Evolutionary conservation across 805 yeast genomes (phyloP), one percentile per base, ranked within the genome.

Genomic region (Hanseniaspora occidentalis): DNA sequence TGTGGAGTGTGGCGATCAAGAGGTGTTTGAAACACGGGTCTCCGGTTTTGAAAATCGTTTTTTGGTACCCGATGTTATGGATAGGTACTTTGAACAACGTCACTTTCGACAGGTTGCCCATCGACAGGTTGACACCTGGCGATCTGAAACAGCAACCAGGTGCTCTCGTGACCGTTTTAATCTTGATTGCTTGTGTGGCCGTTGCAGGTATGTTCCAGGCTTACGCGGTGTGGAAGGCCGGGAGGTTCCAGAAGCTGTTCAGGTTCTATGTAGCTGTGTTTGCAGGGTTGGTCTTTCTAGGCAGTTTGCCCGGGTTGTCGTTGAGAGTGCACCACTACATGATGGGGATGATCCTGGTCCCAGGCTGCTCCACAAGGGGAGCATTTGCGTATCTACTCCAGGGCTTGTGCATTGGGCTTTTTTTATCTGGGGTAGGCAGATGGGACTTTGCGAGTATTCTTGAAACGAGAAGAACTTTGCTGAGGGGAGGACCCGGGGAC

Each of bases 391-490:
- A 81, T 48, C 50, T 80, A 7, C 80, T 84, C 53, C 96, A 88
- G 55, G 97, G 96, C 2, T 71, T 89, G 1, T 62, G 89, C 19
- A 56, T 84, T 1, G 98, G 96, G 0, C 64, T 89, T 35, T 69
- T 82, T 38, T 66, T 86, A 5, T 80, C 88, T 18, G 98, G 98
- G 0, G 76, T 84, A 1, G 75, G 94, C 0, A 66, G 94, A 42
- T 89, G 98, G 98, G 96, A 92, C 42, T 77, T 82, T 51, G 96
- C 94, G 2, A 77, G 95, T 11, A 75, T 89, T 42, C 76, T 83
- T 1, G 96, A 89, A 53, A 84, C 95, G 0, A 71, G 71, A 20
- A 61, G 67, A 4, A 69, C 83, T 2, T 57, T 88, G 35, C 56
- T 75, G 42, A 66, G 96, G 48, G 81, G 81, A 16, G 95, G 83